Percentiles rank a stretch among this genome's conserved stretches.
phyloP scores from a whole-genome alignment of 192 early-diverging fungal genomes.

The Thamnidium elegans region DNA sequence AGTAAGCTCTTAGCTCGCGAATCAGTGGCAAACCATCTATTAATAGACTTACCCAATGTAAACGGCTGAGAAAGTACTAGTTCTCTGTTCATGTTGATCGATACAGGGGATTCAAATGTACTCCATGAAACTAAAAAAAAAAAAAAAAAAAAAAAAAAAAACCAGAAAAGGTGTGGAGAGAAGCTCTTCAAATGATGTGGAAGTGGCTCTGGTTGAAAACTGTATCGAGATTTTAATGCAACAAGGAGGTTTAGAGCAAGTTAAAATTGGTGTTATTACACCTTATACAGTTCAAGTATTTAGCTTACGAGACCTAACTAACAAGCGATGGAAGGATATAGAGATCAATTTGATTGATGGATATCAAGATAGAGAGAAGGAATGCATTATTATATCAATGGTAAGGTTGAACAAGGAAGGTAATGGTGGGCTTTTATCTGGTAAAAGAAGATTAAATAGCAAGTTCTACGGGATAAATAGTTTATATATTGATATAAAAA shows the following conservation, averaged over 20 bases:
- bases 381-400: conserved; percentile 76
- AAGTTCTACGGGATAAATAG: background rate
- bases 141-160: conserved; percentile 46
- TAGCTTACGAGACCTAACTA: conserved; percentile 43
- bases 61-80: conserved; percentile 54
- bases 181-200: conserved; percentile 69
- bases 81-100: conserved; percentile 61
- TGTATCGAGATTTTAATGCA: conserved; percentile 60
- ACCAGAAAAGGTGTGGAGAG: conserved; percentile 47
- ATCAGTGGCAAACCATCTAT: conserved; percentile 56
- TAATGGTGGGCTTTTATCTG: conserved; percentile 79
- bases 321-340: conserved; percentile 51
- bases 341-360: conserved; percentile 86
- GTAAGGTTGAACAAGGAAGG: conserved; percentile 75
- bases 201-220: conserved; percentile 59
- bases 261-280: conserved; percentile 79
- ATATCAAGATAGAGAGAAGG: conserved; percentile 88
- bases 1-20: conserved; percentile 59
- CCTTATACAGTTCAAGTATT: conserved; percentile 82
- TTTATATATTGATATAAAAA: background rate
- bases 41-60: conserved; percentile 61
- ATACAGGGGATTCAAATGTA: conserved; percentile 55
- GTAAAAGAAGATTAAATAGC: conserved; percentile 79
- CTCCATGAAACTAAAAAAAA: conserved; percentile 38
- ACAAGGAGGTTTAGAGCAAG: conserved; percentile 57